Evolutionary conservation across 2,329 filamentous ascomycete species (phyloP), one percentile per base, ranked within the genome.

Genomic region (Pseudopithomyces maydicus): DNA sequence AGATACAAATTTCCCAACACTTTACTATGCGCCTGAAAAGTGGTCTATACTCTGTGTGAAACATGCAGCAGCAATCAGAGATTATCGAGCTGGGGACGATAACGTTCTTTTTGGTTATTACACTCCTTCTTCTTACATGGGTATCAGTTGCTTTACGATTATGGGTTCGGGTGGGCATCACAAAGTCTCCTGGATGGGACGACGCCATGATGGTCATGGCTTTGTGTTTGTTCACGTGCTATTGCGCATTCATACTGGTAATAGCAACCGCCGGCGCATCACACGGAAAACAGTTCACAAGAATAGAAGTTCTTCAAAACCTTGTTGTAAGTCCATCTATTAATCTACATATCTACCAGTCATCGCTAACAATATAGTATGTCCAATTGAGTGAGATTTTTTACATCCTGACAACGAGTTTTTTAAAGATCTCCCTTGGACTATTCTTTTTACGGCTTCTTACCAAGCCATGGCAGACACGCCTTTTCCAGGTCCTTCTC

Each of bases 401-500:
- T 66, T 86, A 85, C 66, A 78, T 81, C 23, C 73, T 83, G 57
- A 78, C 79, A 0, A 82, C 80, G 6, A 77, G 79, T 6, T 65
- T 81, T 17, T 75, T 83, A 43, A 84, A 84, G 61, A 66, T 74
- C 12, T 74, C 72, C 2, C 58, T 75, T 3, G 71, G 72, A 1
- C 69, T 75, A 20, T 75, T 75, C 67, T 75, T 75, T 44, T 63
- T 75, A 1, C 69, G 72, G 17, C 62, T 75, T 6, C 60, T 75
- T 11, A 72, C 67, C 10, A 65, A 70, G 36, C 62, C 53, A 12
- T 75, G 72, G 72, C 72, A 75, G 62, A 66, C 42, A 0, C 26
- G 56, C 10, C 58, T 69, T 1, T 73, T 73, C 56, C 53, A 68
- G 22, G 53, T 52, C 4, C 64, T 72, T 4, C 62, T 73, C 15